Evolutionary conservation across 805 yeast genomes (phyloP), one percentile per base, ranked within the genome.

Genomic region (Ogataea siamensis): DNA sequence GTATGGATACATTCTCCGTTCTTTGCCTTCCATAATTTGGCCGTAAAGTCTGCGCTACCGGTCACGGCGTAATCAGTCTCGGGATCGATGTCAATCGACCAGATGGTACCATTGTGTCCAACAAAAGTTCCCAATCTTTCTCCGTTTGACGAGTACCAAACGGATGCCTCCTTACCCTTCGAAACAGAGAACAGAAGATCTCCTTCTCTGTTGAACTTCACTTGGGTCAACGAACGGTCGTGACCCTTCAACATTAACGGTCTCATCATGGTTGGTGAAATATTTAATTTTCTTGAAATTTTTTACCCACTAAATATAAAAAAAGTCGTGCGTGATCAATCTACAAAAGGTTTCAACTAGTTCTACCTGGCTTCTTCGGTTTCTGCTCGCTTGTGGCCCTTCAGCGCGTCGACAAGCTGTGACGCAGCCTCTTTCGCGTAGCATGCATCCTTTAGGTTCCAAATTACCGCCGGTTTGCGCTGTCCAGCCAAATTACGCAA

Each of bases 191-290:
- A 83, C 40, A 93, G 74, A 51, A 93, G 66, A 63, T 93, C 99
- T 31, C 99, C 99, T 58, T 94, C 98, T 46, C 79, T 74, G 76
- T 93, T 93, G 71, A 81, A 93, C 62, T 86, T 91, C 54, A 93
- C 89, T 73, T 93, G 98, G 33, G 98, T 89, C 54, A 93, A 71
- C 50, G 98, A 87, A 77, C 99, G 95, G 70, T 87, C 96, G 68
- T 93, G 99, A 44, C 98, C 98, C 74, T 85, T 84, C 55, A 83
- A 70, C 71, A 80, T 58, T 51, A 79, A 64, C 42, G 85, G 84
- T 74, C 83, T 78, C 83, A 79, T 78, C 49, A 49, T 59, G 49
- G 41, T 50, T 49, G 33, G 32, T 21, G 33, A n/a, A 22, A 17
- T 25, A 26, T 33, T 27, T 34, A 13, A 31, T 26, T 26, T 17